These are phyloP conservation scores for Hymenoscyphus fructigenus DNA, from an alignment of 2,329 filamentous ascomycete genomes.

Conservation along the genomic window DNA sequence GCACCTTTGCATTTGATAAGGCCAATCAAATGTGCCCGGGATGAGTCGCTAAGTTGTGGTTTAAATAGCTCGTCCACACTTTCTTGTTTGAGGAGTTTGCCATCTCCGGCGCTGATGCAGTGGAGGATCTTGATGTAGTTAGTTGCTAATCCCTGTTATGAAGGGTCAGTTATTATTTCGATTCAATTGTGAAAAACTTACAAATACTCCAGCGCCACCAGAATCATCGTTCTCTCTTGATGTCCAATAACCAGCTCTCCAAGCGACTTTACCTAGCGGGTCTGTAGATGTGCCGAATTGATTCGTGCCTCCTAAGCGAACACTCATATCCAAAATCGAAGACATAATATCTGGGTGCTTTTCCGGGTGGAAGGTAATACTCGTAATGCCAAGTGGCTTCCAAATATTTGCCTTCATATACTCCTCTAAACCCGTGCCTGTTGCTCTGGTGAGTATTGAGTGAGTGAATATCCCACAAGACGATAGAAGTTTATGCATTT, in stretches of 20 bases:
- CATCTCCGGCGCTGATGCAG: not conserved
- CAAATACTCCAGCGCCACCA: constrained; percentile 6
- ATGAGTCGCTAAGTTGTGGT: constrained; percentile 51
- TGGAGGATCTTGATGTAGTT: constrained; percentile 12
- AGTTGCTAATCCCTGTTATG: not conserved
- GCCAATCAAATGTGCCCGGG: not conserved
- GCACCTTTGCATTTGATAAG: not conserved
- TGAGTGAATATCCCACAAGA: not conserved
- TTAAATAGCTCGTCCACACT: constrained; percentile 65
- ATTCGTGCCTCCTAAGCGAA: constrained; percentile 3
- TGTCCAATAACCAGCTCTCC: not conserved
- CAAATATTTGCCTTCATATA: constrained; percentile 24
- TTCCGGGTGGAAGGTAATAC: constrained; percentile 19
- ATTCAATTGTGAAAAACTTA: not conserved
- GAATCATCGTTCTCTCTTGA: constrained; percentile 8
- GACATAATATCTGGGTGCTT: constrained; percentile 13
- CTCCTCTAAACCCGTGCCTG: not conserved
- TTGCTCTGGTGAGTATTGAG: not conserved
- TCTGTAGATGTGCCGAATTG: not conserved
- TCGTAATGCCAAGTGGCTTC: constrained; percentile 17
- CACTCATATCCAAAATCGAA: constrained; percentile 6
- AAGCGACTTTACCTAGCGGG: constrained; percentile 7
- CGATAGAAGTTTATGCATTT: not conserved
- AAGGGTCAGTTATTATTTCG: not conserved
- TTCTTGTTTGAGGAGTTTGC: constrained; percentile 47